Conservation (phyloP, 1,284 basidiomycete genomes). For the Porogramme epimiltina region DNA sequence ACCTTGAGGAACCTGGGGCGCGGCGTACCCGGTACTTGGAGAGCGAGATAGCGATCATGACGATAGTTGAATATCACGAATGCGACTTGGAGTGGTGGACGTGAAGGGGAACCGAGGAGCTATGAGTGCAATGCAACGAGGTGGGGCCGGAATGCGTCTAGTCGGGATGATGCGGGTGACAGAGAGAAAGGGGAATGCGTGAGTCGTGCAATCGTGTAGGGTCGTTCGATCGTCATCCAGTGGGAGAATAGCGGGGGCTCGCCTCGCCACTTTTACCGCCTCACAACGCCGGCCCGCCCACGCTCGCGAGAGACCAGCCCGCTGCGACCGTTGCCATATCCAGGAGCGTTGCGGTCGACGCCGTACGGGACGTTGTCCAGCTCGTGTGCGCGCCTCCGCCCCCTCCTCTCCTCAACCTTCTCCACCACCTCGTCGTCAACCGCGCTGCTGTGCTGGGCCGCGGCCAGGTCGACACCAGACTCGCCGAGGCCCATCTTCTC, state of each 20-base stretch:
- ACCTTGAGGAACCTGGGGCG: neutral
- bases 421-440: slow-evolving; percentile 18
- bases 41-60: slow-evolving; percentile 14
- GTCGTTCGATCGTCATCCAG: slow-evolving; percentile 21
- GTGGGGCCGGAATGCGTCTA: slow-evolving; percentile 19
- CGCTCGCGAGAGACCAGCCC: slow-evolving; percentile 30
- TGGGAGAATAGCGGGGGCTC: neutral
- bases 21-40: slow-evolving; percentile 1
- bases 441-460: slow-evolving; percentile 20
- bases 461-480: slow-evolving; percentile 19
- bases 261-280: slow-evolving; percentile 12
- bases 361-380: slow-evolving; percentile 23
- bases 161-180: slow-evolving; percentile 5
- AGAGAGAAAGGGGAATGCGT: slow-evolving; percentile 5
- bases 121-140: slow-evolving; percentile 14
- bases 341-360: slow-evolving; percentile 23
- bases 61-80: slow-evolving; percentile 20
- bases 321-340: slow-evolving; percentile 31
- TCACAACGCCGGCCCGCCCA: slow-evolving; percentile 11
- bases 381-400: slow-evolving; percentile 28
- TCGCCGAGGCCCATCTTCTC: slow-evolving; percentile 22
- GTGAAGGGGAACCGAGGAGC: slow-evolving; percentile 11
- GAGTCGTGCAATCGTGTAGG: slow-evolving; percentile 19
- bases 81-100: slow-evolving; percentile 15
- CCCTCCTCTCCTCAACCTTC: slow-evolving; percentile 16